These are phyloP conservation scores for Monosporozyma yasuniensis DNA, from an alignment of 805 yeast species.

Conservation along the genomic window DNA sequence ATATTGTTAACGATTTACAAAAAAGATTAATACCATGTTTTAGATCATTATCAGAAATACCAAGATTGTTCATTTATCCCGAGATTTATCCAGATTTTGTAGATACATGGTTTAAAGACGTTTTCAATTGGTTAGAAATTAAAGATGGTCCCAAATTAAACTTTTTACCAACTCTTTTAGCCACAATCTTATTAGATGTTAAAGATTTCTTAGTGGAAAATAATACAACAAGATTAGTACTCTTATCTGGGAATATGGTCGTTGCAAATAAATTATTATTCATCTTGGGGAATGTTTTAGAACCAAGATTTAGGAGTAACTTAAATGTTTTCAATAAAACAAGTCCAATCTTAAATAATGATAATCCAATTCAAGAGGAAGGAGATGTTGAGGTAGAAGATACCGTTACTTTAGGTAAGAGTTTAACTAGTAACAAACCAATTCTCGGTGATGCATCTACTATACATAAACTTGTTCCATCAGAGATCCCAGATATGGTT, in stretches of 20 bases:
- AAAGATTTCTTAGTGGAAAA: slow-evolving; percentile 14
- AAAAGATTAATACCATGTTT: slow-evolving; percentile 26
- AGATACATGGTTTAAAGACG: slow-evolving; percentile 33
- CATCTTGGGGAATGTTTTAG: slow-evolving; percentile 43
- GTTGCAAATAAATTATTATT: slow-evolving; percentile 52
- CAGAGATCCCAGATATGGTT: neutral
- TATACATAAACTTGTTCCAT: neutral
- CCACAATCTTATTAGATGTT: slow-evolving; percentile 22
- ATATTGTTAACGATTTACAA: slow-evolving; percentile 22
- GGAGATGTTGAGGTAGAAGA: neutral
- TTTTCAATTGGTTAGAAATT: slow-evolving; percentile 35
- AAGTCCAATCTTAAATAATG: neutral
- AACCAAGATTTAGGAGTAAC: slow-evolving; percentile 22
- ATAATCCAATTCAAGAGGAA: neutral
- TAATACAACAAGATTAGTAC: slow-evolving; percentile 41
- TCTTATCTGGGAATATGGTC: slow-evolving; percentile 51
- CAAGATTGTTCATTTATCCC: slow-evolving; percentile 32
- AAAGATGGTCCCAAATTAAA: slow-evolving; percentile 33
- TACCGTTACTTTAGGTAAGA: neutral
- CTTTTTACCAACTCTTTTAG: slow-evolving; percentile 23
- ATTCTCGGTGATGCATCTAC: neutral
- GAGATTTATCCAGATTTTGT: slow-evolving; percentile 22
- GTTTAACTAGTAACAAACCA: neutral
- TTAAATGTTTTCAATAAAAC: neutral
- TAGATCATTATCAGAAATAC: slow-evolving; percentile 26